Conservation (phyloP, 2,329 filamentous ascomycete genomes). For the Aquanectria penicillioides region DNA sequence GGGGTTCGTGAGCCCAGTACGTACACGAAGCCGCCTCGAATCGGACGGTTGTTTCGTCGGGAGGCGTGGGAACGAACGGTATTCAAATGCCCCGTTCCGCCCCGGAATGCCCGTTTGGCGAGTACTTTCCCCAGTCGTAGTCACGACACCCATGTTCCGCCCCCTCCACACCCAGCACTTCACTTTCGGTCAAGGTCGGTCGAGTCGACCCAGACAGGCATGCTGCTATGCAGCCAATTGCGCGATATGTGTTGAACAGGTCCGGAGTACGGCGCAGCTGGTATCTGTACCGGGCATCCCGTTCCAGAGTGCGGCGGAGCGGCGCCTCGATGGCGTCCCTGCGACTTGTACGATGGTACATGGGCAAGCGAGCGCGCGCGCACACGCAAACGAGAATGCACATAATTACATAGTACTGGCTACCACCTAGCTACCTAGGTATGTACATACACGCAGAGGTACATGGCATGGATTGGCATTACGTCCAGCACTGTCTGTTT, state of each 20-base stretch:
- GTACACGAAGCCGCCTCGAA: background rate
- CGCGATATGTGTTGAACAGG: slow-evolving; percentile 19
- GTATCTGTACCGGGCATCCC: too few relatives aligned
- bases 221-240: slow-evolving; percentile 15
- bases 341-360: too few relatives aligned
- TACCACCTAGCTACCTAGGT: too few relatives aligned
- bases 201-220: slow-evolving; percentile 10
- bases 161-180: background rate
- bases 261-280: too few relatives aligned
- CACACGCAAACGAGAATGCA: too few relatives aligned
- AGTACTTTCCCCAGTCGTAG: background rate
- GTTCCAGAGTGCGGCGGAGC: too few relatives aligned
- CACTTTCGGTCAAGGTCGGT: slow-evolving; percentile 11
- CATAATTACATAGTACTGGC: too few relatives aligned
- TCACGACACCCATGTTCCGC: slow-evolving; percentile 13
- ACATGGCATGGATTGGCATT: too few relatives aligned
- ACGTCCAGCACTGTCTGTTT: background rate
- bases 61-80: slow-evolving; percentile 7
- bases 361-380: too few relatives aligned
- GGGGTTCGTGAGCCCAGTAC: slow-evolving; percentile 3
- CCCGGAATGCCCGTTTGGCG: slow-evolving; percentile 13
- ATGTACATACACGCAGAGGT: too few relatives aligned
- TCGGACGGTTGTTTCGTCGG: slow-evolving; percentile 14
- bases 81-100: slow-evolving; percentile 15
- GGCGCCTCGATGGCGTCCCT: too few relatives aligned